phyloP scores from a whole-genome alignment of 176 grass and related monocot genomes.

The Carex myosuroides region DNA sequence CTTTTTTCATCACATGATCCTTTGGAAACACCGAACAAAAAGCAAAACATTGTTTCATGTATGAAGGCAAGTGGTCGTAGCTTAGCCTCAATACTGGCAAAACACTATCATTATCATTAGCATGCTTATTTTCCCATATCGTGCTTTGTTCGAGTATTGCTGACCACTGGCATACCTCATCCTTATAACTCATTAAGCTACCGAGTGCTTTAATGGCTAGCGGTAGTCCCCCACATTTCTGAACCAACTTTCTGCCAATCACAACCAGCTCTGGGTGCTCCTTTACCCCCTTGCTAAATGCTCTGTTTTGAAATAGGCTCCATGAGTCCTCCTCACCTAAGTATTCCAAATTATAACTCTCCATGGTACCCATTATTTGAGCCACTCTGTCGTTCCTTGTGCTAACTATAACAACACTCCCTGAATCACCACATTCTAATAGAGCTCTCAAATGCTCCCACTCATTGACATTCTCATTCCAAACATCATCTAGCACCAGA shows the following conservation, averaged over 20 bases:
- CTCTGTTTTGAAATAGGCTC: background rate
- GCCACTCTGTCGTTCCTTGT: background rate
- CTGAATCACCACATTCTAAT: background rate
- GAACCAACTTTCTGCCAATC: background rate
- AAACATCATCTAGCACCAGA: slow-evolving; percentile 28
- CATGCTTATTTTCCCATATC: background rate
- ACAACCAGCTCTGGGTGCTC: background rate
- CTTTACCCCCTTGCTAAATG: background rate
- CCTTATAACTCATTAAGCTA: background rate
- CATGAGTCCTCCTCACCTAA: background rate
- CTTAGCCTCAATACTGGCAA: background rate
- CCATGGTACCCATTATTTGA: background rate
- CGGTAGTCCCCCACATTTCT: background rate
- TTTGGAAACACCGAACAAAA: slow-evolving; percentile 1
- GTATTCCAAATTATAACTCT: background rate
- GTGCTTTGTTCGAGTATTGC: background rate
- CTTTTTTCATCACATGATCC: background rate
- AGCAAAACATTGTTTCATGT: slow-evolving; percentile 20
- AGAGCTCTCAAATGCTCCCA: slow-evolving; percentile 12
- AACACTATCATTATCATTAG: rapidly evolving
- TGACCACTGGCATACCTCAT: background rate
- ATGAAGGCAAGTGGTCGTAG: background rate
- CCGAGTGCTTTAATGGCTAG: slow-evolving; percentile 11
- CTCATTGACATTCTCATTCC: slow-evolving; percentile 4
- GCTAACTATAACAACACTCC: slow-evolving; percentile 32